Evolutionary conservation across 345 rosid species (phyloP).

Genomic region (Eucalyptus rudis): DNA sequence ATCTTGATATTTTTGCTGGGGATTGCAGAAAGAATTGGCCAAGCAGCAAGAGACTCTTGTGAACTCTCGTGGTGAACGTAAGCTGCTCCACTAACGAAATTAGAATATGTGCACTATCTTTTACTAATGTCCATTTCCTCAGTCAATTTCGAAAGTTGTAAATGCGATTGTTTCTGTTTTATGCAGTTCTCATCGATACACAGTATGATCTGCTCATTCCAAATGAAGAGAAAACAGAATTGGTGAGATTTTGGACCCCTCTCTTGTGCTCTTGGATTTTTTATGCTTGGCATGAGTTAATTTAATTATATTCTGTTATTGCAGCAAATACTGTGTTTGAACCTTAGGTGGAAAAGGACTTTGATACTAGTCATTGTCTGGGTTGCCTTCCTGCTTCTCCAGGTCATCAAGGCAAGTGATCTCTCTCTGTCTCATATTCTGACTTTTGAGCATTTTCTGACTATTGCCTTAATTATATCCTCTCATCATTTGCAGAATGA

Average conservation of each 20-base stretch:
- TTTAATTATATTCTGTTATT: neutral
- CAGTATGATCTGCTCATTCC: slow-evolving; percentile 66
- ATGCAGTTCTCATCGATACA: slow-evolving; percentile 64
- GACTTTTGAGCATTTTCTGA: neutral
- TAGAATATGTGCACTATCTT: neutral
- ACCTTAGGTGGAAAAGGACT: slow-evolving; percentile 62
- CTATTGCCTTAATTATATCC: neutral
- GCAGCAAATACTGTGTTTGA: slow-evolving; percentile 58
- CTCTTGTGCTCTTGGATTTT: neutral
- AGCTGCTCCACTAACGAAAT: neutral
- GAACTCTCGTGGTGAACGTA: slow-evolving; percentile 83
- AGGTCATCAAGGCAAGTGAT: slow-evolving; percentile 43
- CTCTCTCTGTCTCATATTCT: neutral
- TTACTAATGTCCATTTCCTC: neutral
- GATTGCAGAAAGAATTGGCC: slow-evolving; percentile 57
- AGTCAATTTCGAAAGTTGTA: neutral
- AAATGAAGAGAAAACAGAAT: slow-evolving; percentile 47
- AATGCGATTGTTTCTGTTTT: neutral
- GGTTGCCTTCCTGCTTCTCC: slow-evolving; percentile 62
- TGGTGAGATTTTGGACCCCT: slow-evolving; percentile 12
- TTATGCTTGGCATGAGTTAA: neutral
- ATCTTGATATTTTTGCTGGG: neutral
- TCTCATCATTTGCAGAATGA: slow-evolving; percentile 43
- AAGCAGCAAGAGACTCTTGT: slow-evolving; percentile 19
- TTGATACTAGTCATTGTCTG: slow-evolving; percentile 40